Evolutionary conservation across 2,329 filamentous ascomycete species (phyloP).

Genomic region (Epichloe gansuensis): DNA sequence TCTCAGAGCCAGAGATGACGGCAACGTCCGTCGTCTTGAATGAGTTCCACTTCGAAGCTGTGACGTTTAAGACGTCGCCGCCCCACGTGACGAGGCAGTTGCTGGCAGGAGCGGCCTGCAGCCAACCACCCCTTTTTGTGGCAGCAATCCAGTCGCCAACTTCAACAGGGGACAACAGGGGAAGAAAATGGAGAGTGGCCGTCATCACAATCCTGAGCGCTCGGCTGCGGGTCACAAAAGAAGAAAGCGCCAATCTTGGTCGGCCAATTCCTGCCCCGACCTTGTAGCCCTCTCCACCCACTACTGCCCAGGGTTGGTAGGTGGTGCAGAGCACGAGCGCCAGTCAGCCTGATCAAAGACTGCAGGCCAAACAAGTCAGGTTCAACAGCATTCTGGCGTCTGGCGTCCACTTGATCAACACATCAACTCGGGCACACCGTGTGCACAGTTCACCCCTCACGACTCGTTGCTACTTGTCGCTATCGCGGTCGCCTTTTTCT

Average conservation of each 20-base stretch:
- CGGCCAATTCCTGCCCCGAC: too few species aligned
- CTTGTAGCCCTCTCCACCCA: neutral
- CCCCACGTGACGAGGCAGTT: conserved; percentile 1
- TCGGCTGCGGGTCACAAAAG: neutral
- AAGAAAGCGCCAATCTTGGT: neutral
- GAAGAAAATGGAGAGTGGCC: neutral
- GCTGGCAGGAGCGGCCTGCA: neutral
- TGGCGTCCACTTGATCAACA: neutral
- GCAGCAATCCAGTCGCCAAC: neutral
- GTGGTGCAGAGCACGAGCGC: neutral
- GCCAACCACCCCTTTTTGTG: neutral
- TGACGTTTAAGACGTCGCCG: neutral
- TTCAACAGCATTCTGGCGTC: neutral
- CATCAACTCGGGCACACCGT: neutral
- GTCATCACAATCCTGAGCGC: neutral
- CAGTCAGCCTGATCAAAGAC: neutral
- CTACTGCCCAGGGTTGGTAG: too few species aligned
- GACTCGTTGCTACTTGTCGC: neutral
- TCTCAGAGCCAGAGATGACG: neutral
- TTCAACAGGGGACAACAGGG: too few species aligned
- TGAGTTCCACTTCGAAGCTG: neutral
- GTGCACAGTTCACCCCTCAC: neutral
- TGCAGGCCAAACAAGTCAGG: neutral
- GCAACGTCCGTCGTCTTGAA: neutral
- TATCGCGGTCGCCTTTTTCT: neutral